Evolutionary conservation across 2,329 filamentous ascomycete species (phyloP).

Genomic region (Colletotrichum lini): DNA sequence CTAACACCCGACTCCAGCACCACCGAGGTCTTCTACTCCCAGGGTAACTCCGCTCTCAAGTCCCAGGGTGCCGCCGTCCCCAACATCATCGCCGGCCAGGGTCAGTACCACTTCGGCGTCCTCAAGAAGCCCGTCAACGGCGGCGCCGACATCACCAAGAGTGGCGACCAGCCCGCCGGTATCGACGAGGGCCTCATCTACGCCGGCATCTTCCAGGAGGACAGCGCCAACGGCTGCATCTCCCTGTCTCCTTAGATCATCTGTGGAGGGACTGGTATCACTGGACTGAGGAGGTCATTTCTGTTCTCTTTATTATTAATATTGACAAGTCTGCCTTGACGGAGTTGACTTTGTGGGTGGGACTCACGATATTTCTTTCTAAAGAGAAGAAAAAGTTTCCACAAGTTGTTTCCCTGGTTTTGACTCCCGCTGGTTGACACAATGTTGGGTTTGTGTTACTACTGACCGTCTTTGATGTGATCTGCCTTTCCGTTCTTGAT

Average conservation of each 20-base stretch:
- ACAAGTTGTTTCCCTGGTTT: not conserved
- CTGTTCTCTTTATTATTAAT: constrained; percentile 19
- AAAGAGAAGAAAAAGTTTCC: constrained; percentile 17
- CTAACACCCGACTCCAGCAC: constrained; percentile 56
- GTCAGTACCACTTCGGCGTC: constrained; percentile 74
- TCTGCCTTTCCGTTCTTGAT: too few species aligned
- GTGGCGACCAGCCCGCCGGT: constrained; percentile 62
- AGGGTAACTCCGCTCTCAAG: constrained; percentile 59
- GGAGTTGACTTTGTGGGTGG: constrained; percentile 18
- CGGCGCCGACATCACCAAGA: constrained; percentile 60
- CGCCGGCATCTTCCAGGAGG: constrained; percentile 68
- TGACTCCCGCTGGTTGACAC: not conserved
- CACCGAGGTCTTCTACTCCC: constrained; percentile 71
- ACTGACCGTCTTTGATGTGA: not conserved
- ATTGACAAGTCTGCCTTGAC: not conserved
- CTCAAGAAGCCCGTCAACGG: constrained; percentile 71
- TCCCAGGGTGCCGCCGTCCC: constrained; percentile 60
- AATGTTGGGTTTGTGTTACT: not conserved
- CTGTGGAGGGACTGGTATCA: not conserved
- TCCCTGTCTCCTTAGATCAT: constrained; percentile 23
- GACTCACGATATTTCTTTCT: not conserved
- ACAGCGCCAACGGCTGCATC: constrained; percentile 52
- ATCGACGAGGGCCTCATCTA: constrained; percentile 69
- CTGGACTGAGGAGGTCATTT: not conserved
- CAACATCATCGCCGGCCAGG: constrained; percentile 69